phyloP scores from a whole-genome alignment of 1,284 basidiomycete genomes.

The Naganishia liquefaciens region DNA sequence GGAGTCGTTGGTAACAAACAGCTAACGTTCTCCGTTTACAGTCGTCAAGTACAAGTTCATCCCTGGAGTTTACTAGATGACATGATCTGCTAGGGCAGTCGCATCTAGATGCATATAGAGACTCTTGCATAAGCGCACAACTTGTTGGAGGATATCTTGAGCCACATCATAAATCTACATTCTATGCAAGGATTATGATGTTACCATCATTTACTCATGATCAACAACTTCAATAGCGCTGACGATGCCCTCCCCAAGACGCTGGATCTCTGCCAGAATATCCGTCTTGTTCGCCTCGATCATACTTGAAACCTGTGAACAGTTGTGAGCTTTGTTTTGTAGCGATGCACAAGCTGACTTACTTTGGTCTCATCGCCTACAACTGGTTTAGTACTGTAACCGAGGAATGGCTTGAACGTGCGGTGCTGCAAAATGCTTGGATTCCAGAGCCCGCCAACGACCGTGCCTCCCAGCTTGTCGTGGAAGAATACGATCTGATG shows the following conservation, averaged over 20 bases:
- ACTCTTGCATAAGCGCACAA: neutral
- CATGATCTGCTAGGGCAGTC: neutral
- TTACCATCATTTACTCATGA: slow-evolving; percentile 21
- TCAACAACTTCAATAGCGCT: slow-evolving; percentile 52
- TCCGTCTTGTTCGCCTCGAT: slow-evolving; percentile 71
- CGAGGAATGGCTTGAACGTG: slow-evolving; percentile 78
- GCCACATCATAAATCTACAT: no score
- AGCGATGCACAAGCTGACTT: slow-evolving; percentile 27
- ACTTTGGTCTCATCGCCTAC: slow-evolving; percentile 38
- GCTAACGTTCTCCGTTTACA: slow-evolving; percentile 25
- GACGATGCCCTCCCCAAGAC: slow-evolving; percentile 74
- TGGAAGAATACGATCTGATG: slow-evolving; percentile 82
- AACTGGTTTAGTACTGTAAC: slow-evolving; percentile 68
- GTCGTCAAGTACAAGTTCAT: slow-evolving; percentile 88
- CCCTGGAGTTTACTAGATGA: slow-evolving; percentile 60
- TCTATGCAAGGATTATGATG: neutral
- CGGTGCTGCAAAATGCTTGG: slow-evolving; percentile 58
- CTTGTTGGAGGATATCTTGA: neutral
- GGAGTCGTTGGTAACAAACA: neutral
- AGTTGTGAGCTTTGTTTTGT: slow-evolving; percentile 16
- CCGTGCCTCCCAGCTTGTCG: slow-evolving; percentile 76
- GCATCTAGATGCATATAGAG: neutral
- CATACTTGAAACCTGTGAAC: slow-evolving; percentile 57
- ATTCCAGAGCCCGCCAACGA: slow-evolving; percentile 86
- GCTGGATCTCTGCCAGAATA: slow-evolving; percentile 73